Evolutionary conservation across 805 yeast species (phyloP).

Genomic region (Saccharomycopsis babjevae): DNA sequence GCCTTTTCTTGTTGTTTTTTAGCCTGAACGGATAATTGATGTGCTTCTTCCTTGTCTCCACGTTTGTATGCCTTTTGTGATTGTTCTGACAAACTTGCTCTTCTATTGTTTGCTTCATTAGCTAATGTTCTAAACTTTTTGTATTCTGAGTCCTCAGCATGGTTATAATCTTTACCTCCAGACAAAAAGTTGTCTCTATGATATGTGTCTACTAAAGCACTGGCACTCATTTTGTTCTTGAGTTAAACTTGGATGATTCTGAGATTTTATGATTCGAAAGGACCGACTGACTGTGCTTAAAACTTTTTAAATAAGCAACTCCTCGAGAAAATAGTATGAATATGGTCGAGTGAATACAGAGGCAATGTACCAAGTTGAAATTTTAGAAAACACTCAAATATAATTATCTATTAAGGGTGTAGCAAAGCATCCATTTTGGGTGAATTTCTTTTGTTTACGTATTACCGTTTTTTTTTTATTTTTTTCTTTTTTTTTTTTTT

Average conservation of each 20-base stretch:
- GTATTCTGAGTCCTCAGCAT: constrained; percentile 59
- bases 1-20: constrained; percentile 50
- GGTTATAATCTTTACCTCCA: constrained; percentile 50
- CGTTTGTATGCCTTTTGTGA: constrained; percentile 69
- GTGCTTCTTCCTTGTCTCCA: constrained; percentile 70
- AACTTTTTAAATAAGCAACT: too few relatives aligned
- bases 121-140: constrained; percentile 57
- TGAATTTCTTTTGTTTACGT: background rate
- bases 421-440: background rate
- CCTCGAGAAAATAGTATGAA: too few relatives aligned
- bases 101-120: constrained; percentile 48
- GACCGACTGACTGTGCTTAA: too few relatives aligned
- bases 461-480: background rate
- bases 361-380: too few relatives aligned
- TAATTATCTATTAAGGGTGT: background rate
- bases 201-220: background rate
- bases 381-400: too few relatives aligned
- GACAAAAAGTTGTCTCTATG: constrained; percentile 12
- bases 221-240: constrained; percentile 1
- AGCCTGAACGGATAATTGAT: constrained; percentile 59
- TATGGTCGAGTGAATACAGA: too few relatives aligned
- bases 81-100: constrained; percentile 44
- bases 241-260: background rate
- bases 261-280: background rate
- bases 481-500: background rate